Evolutionary conservation across 257 asterid species (phyloP).

Genomic region (Solanum chiquidenum): DNA sequence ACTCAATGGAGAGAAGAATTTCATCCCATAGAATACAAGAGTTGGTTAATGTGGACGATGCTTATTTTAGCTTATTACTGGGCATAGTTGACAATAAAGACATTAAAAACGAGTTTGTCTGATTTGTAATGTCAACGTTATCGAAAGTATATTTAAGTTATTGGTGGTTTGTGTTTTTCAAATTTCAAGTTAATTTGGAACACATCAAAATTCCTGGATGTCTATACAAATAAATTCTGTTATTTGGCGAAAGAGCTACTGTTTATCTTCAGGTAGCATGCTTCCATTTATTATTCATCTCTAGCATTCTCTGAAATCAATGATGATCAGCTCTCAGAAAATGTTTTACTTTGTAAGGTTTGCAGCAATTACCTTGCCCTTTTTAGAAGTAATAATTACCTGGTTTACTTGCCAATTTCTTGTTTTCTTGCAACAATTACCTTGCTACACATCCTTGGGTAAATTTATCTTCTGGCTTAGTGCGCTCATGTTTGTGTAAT

Average conservation of each 20-base stretch:
- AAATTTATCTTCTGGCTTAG: background rate
- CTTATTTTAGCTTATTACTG: too few relatives aligned
- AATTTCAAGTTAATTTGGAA: background rate
- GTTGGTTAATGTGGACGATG: background rate
- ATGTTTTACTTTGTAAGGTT: background rate
- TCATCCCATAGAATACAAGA: background rate
- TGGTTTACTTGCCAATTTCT: background rate
- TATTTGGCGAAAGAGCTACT: background rate
- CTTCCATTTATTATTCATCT: background rate
- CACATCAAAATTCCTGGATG: background rate
- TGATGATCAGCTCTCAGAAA: background rate
- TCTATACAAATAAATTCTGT: background rate
- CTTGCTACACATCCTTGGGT: background rate
- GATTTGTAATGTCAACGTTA: background rate
- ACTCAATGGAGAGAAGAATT: background rate
- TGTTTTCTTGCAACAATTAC: background rate
- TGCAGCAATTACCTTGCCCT: background rate
- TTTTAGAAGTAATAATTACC: background rate
- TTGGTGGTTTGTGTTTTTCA: background rate
- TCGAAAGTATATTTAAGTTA: background rate
- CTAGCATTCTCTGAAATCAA: background rate
- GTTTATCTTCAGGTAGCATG: background rate
- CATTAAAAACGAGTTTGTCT: background rate
- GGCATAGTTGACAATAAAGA: background rate
- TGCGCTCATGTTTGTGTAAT: background rate